Evolutionary conservation across 257 asterid species (phyloP).

Genomic region (Rehmannia glutinosa): DNA sequence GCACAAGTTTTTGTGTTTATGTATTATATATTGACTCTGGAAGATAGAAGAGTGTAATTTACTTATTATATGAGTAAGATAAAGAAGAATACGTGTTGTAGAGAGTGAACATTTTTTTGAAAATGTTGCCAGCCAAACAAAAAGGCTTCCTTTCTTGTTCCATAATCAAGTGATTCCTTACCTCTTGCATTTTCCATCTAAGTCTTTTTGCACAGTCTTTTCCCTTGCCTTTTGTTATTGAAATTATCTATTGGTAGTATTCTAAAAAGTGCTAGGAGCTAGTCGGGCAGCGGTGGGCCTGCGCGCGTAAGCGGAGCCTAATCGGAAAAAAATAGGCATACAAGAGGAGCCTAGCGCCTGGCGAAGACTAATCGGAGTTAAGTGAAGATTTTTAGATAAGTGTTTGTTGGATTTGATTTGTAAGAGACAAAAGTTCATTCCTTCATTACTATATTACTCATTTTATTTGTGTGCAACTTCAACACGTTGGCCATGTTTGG

Average conservation of each 20-base stretch:
- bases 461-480: not conserved
- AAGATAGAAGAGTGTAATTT: too few species aligned
- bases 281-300: too few species aligned
- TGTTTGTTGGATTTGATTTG: not conserved
- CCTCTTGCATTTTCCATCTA: constrained; percentile 27
- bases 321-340: too few species aligned
- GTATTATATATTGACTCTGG: too few species aligned
- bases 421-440: not conserved
- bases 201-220: not conserved
- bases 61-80: not conserved
- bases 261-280: too few species aligned
- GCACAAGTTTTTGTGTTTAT: not conserved
- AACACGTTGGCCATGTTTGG: not conserved
- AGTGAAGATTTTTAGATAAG: too few species aligned
- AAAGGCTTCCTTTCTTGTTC: constrained; percentile 53
- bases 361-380: too few species aligned
- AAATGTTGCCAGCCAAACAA: constrained; percentile 17
- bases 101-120: constrained; percentile 11
- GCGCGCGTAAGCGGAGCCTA: too few species aligned
- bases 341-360: too few species aligned
- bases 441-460: not conserved
- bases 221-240: not conserved
- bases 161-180: constrained; percentile 51
- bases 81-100: constrained; percentile 49
- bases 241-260: too few species aligned